phyloP scores from a whole-genome alignment of 2,329 filamentous ascomycete species.

The Cryphonectria parasitica region DNA sequence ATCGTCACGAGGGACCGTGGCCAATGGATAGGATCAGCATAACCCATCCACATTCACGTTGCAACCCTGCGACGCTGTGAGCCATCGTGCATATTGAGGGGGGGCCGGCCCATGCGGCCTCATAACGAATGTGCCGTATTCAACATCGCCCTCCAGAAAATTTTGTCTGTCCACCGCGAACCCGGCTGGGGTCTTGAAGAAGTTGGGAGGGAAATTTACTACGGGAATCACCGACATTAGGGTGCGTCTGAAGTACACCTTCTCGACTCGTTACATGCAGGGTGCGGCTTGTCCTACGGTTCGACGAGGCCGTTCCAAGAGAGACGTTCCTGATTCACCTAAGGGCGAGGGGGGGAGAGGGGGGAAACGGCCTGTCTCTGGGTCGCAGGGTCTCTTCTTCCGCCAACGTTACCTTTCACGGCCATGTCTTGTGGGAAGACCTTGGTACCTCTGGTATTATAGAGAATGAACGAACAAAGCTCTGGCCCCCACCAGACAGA shows the following conservation, averaged over 20 bases:
- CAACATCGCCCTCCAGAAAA: neutral
- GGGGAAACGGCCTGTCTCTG: neutral
- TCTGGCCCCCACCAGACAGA: neutral
- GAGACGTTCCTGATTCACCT: neutral
- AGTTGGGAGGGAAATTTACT: neutral
- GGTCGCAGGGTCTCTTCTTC: neutral
- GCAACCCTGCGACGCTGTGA: conserved; percentile 6
- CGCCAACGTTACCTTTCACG: neutral
- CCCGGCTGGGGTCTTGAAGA: neutral
- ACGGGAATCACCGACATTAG: neutral
- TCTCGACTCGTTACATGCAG: neutral
- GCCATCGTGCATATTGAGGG: neutral
- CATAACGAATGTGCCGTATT: neutral
- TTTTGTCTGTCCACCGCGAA: neutral
- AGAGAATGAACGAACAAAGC: neutral
- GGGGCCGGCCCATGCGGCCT: neutral
- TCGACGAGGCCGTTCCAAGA: neutral
- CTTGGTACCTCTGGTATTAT: neutral
- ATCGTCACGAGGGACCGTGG: neutral
- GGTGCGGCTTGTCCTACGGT: neutral
- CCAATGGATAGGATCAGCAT: neutral
- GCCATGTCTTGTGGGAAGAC: neutral
- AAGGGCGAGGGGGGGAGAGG: neutral
- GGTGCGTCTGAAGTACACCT: neutral
- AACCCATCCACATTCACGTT: conserved; percentile 1